These are phyloP conservation scores for Leccinum griseonigrum DNA, from an alignment of 1,284 basidiomycete species.

Conservation along the genomic window DNA sequence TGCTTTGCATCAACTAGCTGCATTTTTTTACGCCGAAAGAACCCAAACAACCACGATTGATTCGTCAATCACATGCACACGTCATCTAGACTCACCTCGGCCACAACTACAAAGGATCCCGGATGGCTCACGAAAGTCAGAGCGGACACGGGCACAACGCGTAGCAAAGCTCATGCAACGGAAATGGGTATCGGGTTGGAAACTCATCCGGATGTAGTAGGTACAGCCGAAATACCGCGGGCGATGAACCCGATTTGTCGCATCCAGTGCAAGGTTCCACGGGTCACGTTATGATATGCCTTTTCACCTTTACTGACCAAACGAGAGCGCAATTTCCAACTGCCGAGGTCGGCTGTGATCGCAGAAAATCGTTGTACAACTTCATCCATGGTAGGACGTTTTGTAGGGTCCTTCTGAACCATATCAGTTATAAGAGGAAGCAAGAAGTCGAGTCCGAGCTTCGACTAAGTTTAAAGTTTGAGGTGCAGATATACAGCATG, in stretches of 20 bases:
- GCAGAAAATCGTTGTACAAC: slow-evolving; percentile 12
- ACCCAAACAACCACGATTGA: neutral
- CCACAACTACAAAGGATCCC: neutral
- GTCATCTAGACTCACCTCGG: no score
- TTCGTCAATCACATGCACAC: neutral
- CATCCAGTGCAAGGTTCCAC: slow-evolving; percentile 14
- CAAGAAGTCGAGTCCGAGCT: slow-evolving; percentile 17
- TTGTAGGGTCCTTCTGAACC: slow-evolving; percentile 18
- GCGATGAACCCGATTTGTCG: slow-evolving; percentile 11
- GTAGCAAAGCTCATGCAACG: neutral
- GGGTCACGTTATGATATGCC: neutral
- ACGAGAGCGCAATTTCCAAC: slow-evolving; percentile 22
- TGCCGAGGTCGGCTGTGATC: slow-evolving; percentile 1
- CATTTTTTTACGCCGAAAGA: neutral
- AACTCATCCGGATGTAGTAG: neutral
- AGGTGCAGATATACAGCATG: neutral
- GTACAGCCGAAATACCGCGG: slow-evolving; percentile 12
- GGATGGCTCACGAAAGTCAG: neutral
- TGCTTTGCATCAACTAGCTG: neutral
- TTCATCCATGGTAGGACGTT: slow-evolving; percentile 20
- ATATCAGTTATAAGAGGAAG: slow-evolving; percentile 17
- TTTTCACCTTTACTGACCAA: slow-evolving; percentile 10
- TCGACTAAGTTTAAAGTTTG: neutral
- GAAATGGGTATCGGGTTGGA: neutral
- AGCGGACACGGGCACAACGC: neutral